These are phyloP conservation scores for Nicotiana attenuata DNA, from an alignment of 257 asterid species.

Conservation along the genomic window DNA sequence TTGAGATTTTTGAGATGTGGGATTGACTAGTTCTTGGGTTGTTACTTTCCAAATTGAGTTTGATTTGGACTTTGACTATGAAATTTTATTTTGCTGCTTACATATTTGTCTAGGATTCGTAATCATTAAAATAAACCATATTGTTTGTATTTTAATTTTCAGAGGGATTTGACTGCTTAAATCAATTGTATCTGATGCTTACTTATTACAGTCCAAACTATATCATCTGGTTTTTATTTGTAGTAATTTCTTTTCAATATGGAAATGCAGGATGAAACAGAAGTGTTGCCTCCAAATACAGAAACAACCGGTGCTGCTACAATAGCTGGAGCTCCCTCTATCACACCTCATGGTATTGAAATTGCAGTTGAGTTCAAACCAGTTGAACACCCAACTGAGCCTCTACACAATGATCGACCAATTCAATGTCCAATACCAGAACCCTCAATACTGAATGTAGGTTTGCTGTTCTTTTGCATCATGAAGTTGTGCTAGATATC, in stretches of 20 bases:
- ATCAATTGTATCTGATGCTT: background rate
- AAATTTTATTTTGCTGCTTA: background rate
- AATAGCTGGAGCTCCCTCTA: conserved; percentile 39
- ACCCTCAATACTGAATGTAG: conserved; percentile 85
- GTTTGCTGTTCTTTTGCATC: conserved; percentile 9
- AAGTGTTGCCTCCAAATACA: conserved; percentile 40
- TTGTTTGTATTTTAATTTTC: background rate
- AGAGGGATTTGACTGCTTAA: background rate
- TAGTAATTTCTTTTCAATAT: conserved; percentile 5
- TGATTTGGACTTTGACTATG: background rate
- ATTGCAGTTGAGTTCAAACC: conserved; percentile 77
- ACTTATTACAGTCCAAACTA: background rate
- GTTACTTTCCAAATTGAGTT: background rate
- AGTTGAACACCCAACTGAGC: conserved; percentile 78
- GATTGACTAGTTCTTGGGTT: conserved; percentile 3
- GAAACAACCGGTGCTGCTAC: conserved; percentile 38
- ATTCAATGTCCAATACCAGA: conserved; percentile 85
- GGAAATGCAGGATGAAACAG: conserved; percentile 47
- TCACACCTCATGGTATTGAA: conserved; percentile 61
- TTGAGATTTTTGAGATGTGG: background rate
- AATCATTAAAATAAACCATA: background rate
- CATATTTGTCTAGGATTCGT: background rate
- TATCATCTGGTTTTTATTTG: background rate
- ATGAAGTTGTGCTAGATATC: background rate
- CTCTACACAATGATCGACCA: conserved; percentile 77